These are phyloP conservation scores for Penicillium sp. DNA, from an alignment of 2,329 filamentous ascomycete genomes.

Conservation along the genomic window DNA sequence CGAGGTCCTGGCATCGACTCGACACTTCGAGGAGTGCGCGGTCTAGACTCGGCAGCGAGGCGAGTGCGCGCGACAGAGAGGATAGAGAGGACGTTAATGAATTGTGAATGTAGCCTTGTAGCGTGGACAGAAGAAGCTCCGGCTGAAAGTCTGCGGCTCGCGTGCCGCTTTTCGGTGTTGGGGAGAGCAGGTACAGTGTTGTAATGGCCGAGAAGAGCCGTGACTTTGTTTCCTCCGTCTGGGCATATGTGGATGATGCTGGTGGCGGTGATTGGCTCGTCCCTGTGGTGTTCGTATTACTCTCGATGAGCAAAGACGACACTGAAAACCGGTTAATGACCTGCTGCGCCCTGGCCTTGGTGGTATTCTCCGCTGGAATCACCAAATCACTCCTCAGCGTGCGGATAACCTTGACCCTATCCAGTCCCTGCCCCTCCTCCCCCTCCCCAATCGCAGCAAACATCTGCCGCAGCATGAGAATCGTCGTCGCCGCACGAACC, in stretches of 20 bases:
- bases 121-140: conserved; percentile 66
- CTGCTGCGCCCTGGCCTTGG: conserved; percentile 71
- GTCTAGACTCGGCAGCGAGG: conserved; percentile 76
- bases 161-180: conserved; percentile 51
- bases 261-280: conserved; percentile 19
- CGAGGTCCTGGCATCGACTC: conserved; percentile 80
- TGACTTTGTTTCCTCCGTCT: conserved; percentile 70
- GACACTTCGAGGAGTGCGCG: conserved; percentile 77
- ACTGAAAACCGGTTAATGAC: conserved; percentile 81
- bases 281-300: conserved; percentile 4
- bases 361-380: conserved; percentile 66
- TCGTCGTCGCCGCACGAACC: conserved; percentile 74
- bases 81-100: conserved; percentile 75
- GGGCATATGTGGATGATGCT: conserved; percentile 49
- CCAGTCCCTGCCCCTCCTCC: conserved; percentile 73
- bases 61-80: conserved; percentile 69
- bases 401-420: conserved; percentile 67
- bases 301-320: conserved; percentile 47
- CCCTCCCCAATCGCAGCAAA: conserved; percentile 64
- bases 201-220: conserved; percentile 69
- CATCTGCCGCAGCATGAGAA: conserved; percentile 71
- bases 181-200: conserved; percentile 77
- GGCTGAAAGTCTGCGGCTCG: conserved; percentile 55
- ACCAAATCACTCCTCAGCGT: conserved; percentile 67
- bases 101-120: conserved; percentile 79